A percentile compares a stretch with the other conserved stretches of the same genome.
Evolutionary conservation across 306 rosid species (phyloP).

Genomic region (Boehmeria nivea): DNA sequence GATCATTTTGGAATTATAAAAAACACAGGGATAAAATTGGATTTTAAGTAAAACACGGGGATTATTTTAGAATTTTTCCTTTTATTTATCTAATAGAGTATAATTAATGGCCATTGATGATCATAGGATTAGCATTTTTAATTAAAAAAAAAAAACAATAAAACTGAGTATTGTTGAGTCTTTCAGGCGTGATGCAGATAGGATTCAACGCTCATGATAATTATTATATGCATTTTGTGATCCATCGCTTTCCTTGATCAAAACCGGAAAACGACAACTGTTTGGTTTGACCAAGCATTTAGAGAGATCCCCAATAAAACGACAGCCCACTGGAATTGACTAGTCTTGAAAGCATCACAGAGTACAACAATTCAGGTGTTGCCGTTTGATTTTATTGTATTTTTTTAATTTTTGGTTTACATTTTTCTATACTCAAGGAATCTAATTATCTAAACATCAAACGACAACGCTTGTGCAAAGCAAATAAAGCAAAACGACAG

Average conservation of each 20-base stretch:
- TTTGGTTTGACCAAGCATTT: background rate
- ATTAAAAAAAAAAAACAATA: no score
- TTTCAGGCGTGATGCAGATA: no score
- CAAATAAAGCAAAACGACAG: no score
- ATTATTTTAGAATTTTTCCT: no score
- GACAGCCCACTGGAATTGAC: conserved; percentile 31
- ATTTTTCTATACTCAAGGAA: background rate
- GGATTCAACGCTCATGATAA: no score
- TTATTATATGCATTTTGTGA: background rate
- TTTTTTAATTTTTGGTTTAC: background rate
- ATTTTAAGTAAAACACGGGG: no score
- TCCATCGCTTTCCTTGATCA: background rate
- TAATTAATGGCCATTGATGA: no score
- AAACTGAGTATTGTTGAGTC: no score
- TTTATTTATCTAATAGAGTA: no score
- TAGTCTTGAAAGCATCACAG: background rate
- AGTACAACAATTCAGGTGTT: background rate
- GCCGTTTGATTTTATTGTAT: background rate
- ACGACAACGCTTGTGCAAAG: background rate
- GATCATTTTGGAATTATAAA: no score
- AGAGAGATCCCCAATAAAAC: conserved; percentile 5
- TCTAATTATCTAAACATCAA: background rate
- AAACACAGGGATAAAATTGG: no score
- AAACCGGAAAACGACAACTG: background rate
- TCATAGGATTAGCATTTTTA: no score